Evolutionary conservation across 257 asterid species (phyloP), one percentile per base, ranked within the genome.

Genomic region (Solanum ahanhuiri): DNA sequence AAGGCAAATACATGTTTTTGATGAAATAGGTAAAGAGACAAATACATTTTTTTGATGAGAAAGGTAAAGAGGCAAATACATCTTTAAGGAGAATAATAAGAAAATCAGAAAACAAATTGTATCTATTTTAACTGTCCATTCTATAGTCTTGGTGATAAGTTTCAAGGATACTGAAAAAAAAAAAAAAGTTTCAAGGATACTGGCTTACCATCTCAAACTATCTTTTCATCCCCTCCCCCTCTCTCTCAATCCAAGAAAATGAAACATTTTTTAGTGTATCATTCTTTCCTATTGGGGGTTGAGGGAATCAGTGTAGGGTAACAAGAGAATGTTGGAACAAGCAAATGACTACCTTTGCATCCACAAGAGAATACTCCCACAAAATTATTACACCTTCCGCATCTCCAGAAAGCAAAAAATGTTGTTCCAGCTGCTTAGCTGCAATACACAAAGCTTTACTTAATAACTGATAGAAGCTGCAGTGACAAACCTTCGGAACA

Each of bases 361-460:
- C 92, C 30, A 89, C 87, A 88, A 92, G 92, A 58, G 92, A 89
- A 85, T 87, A 90, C 87, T 93, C 98, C 98, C 98, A 97, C 94
- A 97, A 86, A 85, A 93, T 87, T 86, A 94, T 94, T 82, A 90
- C 87, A 25, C 98, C 99, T 72, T 92, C 98, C 60, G 96, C 97
- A 92, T 95, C 99, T 89, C 99, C 99, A 51, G 99, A 95, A 30
- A 95, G 92, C 88, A 97, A 88, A 89, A 89, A 92, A 88, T 97
- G 95, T 45, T 87, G 85, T 81, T 87, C 91, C 92, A 93, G 91
- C 87, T 91, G 89, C 88, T 86, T 91, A 51, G 96, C 99, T 97
- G 92, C 43, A 48, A 14, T 11, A 72, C 15, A 69, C n/a, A 28
- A 28, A 58, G 6, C 22, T n/a, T 63, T 41, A 79, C 8, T 70